Conservation (phyloP, 2,329 filamentous ascomycete species). For the Trichophyton schoenleinii region DNA sequence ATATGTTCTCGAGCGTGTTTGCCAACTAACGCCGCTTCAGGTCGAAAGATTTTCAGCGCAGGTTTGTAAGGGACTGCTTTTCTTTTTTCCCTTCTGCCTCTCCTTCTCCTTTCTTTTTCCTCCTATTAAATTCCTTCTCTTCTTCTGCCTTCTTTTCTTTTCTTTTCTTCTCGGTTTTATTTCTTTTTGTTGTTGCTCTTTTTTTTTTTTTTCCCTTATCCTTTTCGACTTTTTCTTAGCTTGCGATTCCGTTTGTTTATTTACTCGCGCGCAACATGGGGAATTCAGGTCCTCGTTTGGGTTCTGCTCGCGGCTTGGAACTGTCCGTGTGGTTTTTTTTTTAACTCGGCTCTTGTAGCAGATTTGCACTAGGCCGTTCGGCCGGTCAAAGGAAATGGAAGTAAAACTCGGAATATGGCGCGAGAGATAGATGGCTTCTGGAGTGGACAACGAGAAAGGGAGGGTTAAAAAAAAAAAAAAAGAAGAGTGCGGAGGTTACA, state of each 20-base stretch:
- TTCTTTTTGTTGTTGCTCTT: not conserved
- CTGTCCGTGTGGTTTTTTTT: not conserved
- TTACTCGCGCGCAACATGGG: not conserved
- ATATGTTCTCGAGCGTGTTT: not conserved
- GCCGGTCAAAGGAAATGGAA: not conserved
- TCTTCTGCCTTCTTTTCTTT: not conserved
- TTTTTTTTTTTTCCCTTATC: not conserved
- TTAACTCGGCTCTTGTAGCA: not conserved
- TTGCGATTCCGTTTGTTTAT: not conserved
- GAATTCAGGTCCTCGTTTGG: not conserved
- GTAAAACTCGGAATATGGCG: not conserved
- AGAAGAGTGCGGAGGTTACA: not conserved
- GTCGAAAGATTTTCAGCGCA: not conserved
- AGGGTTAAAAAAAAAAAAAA: not conserved
- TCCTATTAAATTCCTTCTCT: not conserved
- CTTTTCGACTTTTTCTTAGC: not conserved
- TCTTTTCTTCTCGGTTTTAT: not conserved
- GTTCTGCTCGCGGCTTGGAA: not conserved
- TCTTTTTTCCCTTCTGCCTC: not conserved
- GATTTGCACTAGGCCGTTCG: not conserved
- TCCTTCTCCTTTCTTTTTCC: conserved; percentile 1
- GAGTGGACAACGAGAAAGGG: not conserved
- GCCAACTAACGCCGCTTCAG: not conserved
- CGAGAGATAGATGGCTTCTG: not conserved
- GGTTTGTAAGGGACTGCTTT: not conserved